These are phyloP conservation scores for Trichoderma simmonsii DNA, from an alignment of 2,329 filamentous ascomycete species.

Conservation along the genomic window DNA sequence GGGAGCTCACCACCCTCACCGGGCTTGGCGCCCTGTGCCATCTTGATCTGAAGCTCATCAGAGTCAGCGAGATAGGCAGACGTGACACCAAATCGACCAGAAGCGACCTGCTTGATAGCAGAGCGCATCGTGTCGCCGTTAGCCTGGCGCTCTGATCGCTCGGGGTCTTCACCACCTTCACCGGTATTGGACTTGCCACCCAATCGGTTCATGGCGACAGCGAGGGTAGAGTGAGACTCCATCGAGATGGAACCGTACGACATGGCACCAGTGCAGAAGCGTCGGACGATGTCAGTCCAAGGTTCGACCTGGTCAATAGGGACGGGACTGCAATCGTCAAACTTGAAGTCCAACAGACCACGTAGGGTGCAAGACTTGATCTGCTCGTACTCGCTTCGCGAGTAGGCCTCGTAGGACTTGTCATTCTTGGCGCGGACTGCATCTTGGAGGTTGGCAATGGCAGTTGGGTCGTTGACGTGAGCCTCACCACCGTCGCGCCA, in stretches of 20 bases:
- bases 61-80: constrained; percentile 92
- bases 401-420: constrained; percentile 97
- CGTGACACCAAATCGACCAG: constrained; percentile 92
- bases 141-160: constrained; percentile 79
- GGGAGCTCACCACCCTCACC: constrained; percentile 97
- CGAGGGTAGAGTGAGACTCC: constrained; percentile 94
- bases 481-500: constrained; percentile 96
- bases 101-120: constrained; percentile 96
- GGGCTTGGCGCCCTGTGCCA: constrained; percentile 97
- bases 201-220: constrained; percentile 93
- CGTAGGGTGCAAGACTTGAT: constrained; percentile 96
- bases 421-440: constrained; percentile 96
- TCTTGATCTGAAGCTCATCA: constrained; percentile 97
- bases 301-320: constrained; percentile 96
- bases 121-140: constrained; percentile 97
- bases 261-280: constrained; percentile 97
- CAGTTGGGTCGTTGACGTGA: constrained; percentile 90
- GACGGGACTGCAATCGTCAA: constrained; percentile 78
- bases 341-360: constrained; percentile 93
- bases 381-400: constrained; percentile 86
- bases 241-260: constrained; percentile 98
- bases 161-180: constrained; percentile 93
- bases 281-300: constrained; percentile 95
- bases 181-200: constrained; percentile 97
- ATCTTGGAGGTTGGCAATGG: constrained; percentile 96